Evolutionary conservation across 495 filamentous ascomycete genomes (phyloP), one percentile per base, ranked within the genome.

Genomic region (Pyronema domesticum): DNA sequence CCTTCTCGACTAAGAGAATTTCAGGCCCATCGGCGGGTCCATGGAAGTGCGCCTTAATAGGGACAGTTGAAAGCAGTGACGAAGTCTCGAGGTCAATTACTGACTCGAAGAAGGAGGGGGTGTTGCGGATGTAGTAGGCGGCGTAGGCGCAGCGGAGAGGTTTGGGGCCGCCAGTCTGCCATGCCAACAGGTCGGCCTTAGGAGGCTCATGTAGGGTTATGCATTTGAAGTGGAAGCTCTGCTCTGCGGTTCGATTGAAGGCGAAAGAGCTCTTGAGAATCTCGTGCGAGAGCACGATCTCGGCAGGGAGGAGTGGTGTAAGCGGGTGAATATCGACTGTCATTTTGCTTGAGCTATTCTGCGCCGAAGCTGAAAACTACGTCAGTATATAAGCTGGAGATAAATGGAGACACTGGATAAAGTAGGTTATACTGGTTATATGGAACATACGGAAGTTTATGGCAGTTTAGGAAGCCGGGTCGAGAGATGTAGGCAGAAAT

Each of bases 81-180:
- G 66, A 66, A 15, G 62, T 58, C 2, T 71, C 72, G 7, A 83
- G 67, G 57, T 78, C 77, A 30, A 83, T 73, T 53, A 80, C 62
- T 11, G 80, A 78, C 66, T 84, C 81, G 56, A 83, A 81, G 42
- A 83, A 68, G 66, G 80, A 80, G 62, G 79, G 73, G 37, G 80
- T 83, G 51, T 76, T 75, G 39, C 73, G 68, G 58, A 84, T 67
- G 57, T 82, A 83, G 63, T 83, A 85, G 39, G 73, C 72, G 6
- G 82, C 42, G 68, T 74, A 58, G 66, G 64, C 45, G 61, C 65
- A 14, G 46, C 63, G 53, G 65, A 60, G 62, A 67, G 66, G 59
- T 59, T 60, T 58, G 63, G 67, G 19, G 59, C 55, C 33, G 68
- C 13, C 60, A 60, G 59, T 73, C 68, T 61, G 76, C 76, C 73